phyloP scores from a whole-genome alignment of 2,329 filamentous ascomycete species.

The Xenoacremonium recifei region DNA sequence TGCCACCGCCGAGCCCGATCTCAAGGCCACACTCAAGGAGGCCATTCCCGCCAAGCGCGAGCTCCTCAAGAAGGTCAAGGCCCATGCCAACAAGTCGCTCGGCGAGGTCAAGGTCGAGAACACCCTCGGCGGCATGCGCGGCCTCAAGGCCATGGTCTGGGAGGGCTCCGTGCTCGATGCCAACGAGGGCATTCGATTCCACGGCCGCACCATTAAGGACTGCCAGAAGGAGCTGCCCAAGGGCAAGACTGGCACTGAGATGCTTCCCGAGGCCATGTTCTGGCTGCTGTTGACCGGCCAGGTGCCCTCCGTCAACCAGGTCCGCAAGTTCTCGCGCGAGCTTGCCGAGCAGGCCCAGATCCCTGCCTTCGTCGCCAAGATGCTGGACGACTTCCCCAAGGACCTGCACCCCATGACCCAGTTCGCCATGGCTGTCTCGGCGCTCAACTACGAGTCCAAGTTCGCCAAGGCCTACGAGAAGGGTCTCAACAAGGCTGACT shows the following conservation, averaged over 20 bases:
- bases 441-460: slow-evolving; percentile 90
- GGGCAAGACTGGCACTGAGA: slow-evolving; percentile 87
- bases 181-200: slow-evolving; percentile 96
- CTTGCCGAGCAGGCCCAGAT: slow-evolving; percentile 83
- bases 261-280: slow-evolving; percentile 99
- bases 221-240: slow-evolving; percentile 94
- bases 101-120: slow-evolving; percentile 94
- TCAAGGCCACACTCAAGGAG: slow-evolving; percentile 82
- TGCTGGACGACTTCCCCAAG: slow-evolving; percentile 86
- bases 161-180: slow-evolving; percentile 96
- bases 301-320: slow-evolving; percentile 79
- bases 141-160: slow-evolving; percentile 97
- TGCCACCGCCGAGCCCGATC: slow-evolving; percentile 78
- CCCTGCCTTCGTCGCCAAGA: slow-evolving; percentile 78
- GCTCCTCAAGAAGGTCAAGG: slow-evolving; percentile 90
- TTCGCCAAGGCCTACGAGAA: slow-evolving; percentile 93
- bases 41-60: slow-evolving; percentile 91
- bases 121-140: slow-evolving; percentile 94
- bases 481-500: slow-evolving; percentile 91
- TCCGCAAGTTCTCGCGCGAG: slow-evolving; percentile 79
- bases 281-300: slow-evolving; percentile 95
- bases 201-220: slow-evolving; percentile 96
- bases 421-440: slow-evolving; percentile 90
- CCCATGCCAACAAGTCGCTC: slow-evolving; percentile 75
- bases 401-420: slow-evolving; percentile 98